phyloP scores from a whole-genome alignment of 768 basidiomycete genomes.

The Collybia sp. region DNA sequence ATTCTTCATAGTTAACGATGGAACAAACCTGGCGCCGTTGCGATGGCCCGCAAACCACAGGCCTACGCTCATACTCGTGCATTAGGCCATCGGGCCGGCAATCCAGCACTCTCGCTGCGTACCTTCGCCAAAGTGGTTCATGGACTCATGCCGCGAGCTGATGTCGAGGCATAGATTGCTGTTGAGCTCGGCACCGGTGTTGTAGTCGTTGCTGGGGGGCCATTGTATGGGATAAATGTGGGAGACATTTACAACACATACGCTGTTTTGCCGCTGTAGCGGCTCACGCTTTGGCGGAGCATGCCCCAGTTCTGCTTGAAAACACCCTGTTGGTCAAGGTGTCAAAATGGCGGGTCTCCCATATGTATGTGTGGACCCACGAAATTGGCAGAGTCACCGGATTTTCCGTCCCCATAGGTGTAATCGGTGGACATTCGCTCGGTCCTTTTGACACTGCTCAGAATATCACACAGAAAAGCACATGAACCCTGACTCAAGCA shows the following conservation, averaged over 20 bases:
- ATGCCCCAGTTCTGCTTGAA: slow-evolving; percentile 11
- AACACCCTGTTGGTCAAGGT: slow-evolving; percentile 1
- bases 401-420: slow-evolving; percentile 8
- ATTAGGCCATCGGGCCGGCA: neutral
- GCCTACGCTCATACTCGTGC: neutral
- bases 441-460: neutral
- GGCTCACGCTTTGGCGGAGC: slow-evolving; percentile 5
- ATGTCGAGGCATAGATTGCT: slow-evolving; percentile 10
- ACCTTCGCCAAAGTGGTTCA: slow-evolving; percentile 10
- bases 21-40: slow-evolving; percentile 7
- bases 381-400: slow-evolving; percentile 6
- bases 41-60: slow-evolving; percentile 8
- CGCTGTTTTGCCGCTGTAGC: slow-evolving; percentile 6
- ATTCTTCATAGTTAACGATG: no score
- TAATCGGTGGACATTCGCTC: slow-evolving; percentile 7
- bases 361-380: neutral
- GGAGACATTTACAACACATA: neutral
- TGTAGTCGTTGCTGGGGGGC: slow-evolving; percentile 4
- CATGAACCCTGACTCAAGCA: slow-evolving; percentile 5
- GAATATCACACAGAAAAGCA: neutral
- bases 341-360: neutral
- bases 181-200: slow-evolving; percentile 7
- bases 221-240: neutral
- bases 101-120: neutral
- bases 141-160: slow-evolving; percentile 5